Evolutionary conservation across 129 eudicot species (phyloP).

Genomic region (Tagetes patula): DNA sequence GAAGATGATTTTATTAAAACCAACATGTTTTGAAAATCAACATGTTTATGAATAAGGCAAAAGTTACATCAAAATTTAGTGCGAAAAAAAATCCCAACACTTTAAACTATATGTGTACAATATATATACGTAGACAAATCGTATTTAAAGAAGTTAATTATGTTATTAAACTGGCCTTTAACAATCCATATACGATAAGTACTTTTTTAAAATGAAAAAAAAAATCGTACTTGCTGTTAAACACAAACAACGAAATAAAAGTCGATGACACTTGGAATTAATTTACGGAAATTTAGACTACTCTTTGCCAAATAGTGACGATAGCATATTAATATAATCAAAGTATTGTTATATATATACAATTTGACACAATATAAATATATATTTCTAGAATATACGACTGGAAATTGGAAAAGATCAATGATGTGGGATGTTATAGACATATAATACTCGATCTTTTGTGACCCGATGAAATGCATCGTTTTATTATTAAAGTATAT

Average conservation of each 20-base stretch:
- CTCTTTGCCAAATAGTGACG: slow-evolving; percentile 15
- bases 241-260: neutral
- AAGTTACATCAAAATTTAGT: neutral
- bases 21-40: neutral
- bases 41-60: neutral
- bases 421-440: neutral
- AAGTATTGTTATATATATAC: slow-evolving; percentile 12
- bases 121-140: too few relatives aligned
- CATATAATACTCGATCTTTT: neutral
- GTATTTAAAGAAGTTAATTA: too few relatives aligned
- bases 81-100: neutral
- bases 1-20: slow-evolving; percentile 10
- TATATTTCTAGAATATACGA: neutral
- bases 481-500: neutral
- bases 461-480: neutral
- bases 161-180: too few relatives aligned
- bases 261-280: slow-evolving; percentile 7
- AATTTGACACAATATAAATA: neutral
- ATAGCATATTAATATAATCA: neutral
- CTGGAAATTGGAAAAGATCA: neutral
- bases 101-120: too few relatives aligned
- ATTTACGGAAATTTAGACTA: neutral
- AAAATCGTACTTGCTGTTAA: neutral
- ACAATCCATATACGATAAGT: too few relatives aligned
- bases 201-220: too few relatives aligned